Percentiles rank a stretch among this genome's conserved stretches.
Conservation (phyloP, 345 rosid species). For the Euphorbia lathyris region DNA sequence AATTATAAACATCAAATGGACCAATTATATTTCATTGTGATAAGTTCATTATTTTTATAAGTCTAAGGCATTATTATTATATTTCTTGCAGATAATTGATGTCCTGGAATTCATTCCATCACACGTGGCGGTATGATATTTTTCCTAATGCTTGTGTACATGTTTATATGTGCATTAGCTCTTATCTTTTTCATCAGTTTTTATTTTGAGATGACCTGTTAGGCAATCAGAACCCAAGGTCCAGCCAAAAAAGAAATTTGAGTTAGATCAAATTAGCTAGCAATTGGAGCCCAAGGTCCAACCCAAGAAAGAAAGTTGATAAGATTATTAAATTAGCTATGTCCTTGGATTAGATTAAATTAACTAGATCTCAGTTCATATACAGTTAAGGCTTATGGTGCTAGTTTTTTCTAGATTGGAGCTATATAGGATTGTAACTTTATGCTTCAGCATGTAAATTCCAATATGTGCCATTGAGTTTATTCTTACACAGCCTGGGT, state of each 20-base stretch:
- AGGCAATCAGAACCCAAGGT: background rate
- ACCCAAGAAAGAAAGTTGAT: background rate
- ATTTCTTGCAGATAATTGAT: slow-evolving; percentile 71
- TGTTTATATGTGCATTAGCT: slow-evolving; percentile 3
- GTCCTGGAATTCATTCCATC: slow-evolving; percentile 85
- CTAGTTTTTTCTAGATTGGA: background rate
- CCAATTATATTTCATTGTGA: background rate
- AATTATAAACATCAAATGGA: background rate
- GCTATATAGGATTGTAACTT: background rate
- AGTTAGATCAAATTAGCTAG: background rate
- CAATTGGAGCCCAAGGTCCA: background rate
- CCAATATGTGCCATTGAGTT: background rate
- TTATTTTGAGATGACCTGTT: background rate
- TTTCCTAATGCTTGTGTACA: slow-evolving; percentile 1
- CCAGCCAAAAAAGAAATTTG: background rate
- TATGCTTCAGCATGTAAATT: background rate
- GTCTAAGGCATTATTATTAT: slow-evolving; percentile 21
- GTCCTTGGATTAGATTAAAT: background rate
- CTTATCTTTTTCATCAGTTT: background rate
- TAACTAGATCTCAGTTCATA: background rate
- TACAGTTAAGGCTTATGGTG: too few species aligned
- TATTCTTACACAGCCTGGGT: background rate
- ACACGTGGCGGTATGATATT: slow-evolving; percentile 72
- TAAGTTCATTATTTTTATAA: background rate
- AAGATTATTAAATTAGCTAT: background rate